Base-by-base conservation (phyloP, 2,329 filamentous ascomycete genomes). In the Exophiala mesophila region DNA sequence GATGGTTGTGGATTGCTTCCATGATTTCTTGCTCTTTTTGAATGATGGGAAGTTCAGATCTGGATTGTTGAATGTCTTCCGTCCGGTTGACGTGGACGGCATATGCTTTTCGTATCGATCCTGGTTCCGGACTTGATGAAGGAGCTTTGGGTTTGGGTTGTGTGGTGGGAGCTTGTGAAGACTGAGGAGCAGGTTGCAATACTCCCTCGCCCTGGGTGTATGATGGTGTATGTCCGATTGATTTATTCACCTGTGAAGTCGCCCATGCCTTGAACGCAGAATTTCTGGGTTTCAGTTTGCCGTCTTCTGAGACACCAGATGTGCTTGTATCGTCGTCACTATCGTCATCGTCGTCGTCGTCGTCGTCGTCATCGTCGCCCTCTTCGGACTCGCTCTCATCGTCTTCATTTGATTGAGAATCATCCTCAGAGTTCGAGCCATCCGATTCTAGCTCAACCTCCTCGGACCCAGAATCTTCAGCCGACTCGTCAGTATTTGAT, bases 1-100 rank as follows among this genome's bases (percentile, higher is more conserved):
- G 78, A 61, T 96, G 85, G 60, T 90, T 90, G 64, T 96, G 84
- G 36, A 98, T 88, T 1, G 89, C 88, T 65, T 98, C 92, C 89
- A 98, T 97, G 20, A 98, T 89, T 57, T 84, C 88, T 60, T 98
- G 92, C 63, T 98, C 92, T 62, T 97, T 89, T 2, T 86, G 86
- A 2, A 97, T 88, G 1, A 98, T 86, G 0, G 92, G 92, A 12
- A 98, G 73, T 42, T 85, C 79, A 34, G 94, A 64, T 9, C 92
- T 80, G 8, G 82, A 78, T 35, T 82, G 77, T 60, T 96, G 87
- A 16, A 97, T 84, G 13, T 84, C 82, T 4, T 80, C 68, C 0
- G 77, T 69, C 44, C 92, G 78, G 28, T 77, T 68, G 2, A 96
- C 81, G 1, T 77, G 64, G 1, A 96, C 82, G 47, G 81, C 83